Conservation (phyloP, 805 yeast species). For the Spencermartinsiella europaea region DNA sequence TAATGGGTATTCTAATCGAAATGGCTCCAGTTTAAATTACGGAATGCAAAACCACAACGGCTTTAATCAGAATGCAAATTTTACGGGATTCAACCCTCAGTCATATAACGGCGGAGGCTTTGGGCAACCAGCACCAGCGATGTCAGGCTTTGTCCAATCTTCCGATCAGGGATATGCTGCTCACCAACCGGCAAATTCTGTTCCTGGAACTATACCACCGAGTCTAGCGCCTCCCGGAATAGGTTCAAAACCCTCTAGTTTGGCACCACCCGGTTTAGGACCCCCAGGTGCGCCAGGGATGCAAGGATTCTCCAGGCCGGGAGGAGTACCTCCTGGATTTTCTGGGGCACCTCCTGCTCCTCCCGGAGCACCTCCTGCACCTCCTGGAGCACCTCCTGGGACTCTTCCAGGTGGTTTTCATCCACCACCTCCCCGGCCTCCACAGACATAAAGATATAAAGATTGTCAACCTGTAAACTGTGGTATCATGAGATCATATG, state of each 20-base stretch:
- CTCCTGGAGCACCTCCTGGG: constrained; percentile 16
- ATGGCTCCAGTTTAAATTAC: too few species aligned
- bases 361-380: constrained; percentile 20
- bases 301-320: constrained; percentile 7
- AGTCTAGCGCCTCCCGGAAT: constrained; percentile 25
- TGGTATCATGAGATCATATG: too few species aligned
- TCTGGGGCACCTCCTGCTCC: constrained; percentile 18
- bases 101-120: background rate
- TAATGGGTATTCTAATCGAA: background rate
- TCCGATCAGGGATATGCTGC: too few species aligned
- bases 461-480: too few species aligned
- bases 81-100: background rate
- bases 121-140: background rate
- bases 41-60: background rate
- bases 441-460: background rate
- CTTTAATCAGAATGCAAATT: background rate
- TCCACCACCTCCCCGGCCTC: constrained; percentile 7
- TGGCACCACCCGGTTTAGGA: constrained; percentile 26
- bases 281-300: constrained; percentile 17
- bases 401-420: too few species aligned
- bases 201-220: constrained; percentile 31
- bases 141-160: too few species aligned
- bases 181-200: too few species aligned
- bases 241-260: constrained; percentile 15
- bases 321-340: constrained; percentile 8